phyloP scores from a whole-genome alignment of 2,329 filamentous ascomycete genomes.

The Nothomitra cinnamomea region DNA sequence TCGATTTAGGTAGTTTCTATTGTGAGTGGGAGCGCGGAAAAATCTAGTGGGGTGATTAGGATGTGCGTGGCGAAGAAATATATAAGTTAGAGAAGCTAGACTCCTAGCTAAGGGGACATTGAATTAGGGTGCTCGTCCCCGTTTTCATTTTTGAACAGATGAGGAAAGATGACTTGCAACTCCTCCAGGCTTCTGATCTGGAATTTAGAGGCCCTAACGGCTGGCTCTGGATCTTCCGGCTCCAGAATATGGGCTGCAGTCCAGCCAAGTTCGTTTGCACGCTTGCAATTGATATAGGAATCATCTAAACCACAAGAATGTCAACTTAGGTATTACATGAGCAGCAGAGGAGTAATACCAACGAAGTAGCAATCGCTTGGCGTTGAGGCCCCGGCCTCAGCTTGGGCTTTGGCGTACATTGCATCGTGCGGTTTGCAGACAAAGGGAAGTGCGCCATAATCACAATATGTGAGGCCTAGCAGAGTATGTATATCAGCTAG shows the following conservation, averaged over 20 bases:
- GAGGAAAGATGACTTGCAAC: slow-evolving; percentile 58
- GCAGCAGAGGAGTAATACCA: slow-evolving; percentile 37
- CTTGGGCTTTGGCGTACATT: slow-evolving; percentile 83
- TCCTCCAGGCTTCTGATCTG: slow-evolving; percentile 64
- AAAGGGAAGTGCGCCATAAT: slow-evolving; percentile 58
- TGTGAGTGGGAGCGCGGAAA: too few species aligned
- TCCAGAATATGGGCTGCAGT: slow-evolving; percentile 74
- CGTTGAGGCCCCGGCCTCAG: slow-evolving; percentile 54
- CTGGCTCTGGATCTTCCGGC: slow-evolving; percentile 46
- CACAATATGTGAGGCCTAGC: slow-evolving; percentile 61
- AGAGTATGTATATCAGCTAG: not conserved
- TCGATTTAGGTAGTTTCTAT: too few species aligned
- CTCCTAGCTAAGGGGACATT: too few species aligned
- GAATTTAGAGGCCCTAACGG: slow-evolving; percentile 48
- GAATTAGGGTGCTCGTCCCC: not conserved
- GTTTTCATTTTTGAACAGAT: slow-evolving; percentile 55
- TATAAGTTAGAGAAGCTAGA: too few species aligned
- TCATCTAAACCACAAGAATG: slow-evolving; percentile 44
- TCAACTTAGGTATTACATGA: not conserved
- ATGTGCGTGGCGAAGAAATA: too few species aligned
- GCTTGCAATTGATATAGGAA: slow-evolving; percentile 64
- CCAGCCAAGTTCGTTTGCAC: slow-evolving; percentile 70
- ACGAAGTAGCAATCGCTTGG: slow-evolving; percentile 77
- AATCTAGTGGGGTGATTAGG: too few species aligned
- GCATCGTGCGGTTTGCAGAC: slow-evolving; percentile 72